Conservation (phyloP, 495 filamentous ascomycete genomes). For the Hypoxylon perforatum region DNA sequence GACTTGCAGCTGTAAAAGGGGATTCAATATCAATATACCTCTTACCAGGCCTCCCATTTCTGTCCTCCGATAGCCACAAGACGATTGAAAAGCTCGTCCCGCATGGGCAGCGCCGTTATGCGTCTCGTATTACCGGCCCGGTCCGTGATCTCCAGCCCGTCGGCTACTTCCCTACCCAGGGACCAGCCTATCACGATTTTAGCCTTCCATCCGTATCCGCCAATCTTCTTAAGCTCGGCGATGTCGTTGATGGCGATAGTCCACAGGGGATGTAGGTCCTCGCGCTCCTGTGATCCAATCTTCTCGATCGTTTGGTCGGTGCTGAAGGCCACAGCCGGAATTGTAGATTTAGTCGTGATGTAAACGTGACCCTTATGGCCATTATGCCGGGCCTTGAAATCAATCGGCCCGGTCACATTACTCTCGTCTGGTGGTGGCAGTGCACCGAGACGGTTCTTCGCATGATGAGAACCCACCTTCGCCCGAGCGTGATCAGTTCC, state of each 20-base stretch:
- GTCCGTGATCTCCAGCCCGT: slow-evolving; percentile 78
- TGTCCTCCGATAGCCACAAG: slow-evolving; percentile 83
- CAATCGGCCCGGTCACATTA: slow-evolving; percentile 70
- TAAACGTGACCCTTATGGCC: slow-evolving; percentile 79
- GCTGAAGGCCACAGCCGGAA: slow-evolving; percentile 70
- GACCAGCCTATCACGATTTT: slow-evolving; percentile 88
- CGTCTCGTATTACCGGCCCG: slow-evolving; percentile 63
- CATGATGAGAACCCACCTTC: slow-evolving; percentile 70
- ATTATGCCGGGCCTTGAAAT: slow-evolving; percentile 77
- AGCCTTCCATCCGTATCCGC: slow-evolving; percentile 89
- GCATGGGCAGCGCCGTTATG: slow-evolving; percentile 76
- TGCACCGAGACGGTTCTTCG: slow-evolving; percentile 77
- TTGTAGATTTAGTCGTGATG: slow-evolving; percentile 69
- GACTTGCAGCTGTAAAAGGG: background rate
- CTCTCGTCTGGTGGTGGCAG: slow-evolving; percentile 62
- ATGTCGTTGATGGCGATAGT: slow-evolving; percentile 64
- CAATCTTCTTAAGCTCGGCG: slow-evolving; percentile 79
- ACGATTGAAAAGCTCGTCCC: slow-evolving; percentile 89
- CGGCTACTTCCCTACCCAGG: slow-evolving; percentile 77
- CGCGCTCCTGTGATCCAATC: slow-evolving; percentile 62
- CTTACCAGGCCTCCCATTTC: slow-evolving; percentile 86
- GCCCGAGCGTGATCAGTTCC: slow-evolving; percentile 76
- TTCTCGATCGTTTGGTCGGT: slow-evolving; percentile 49
- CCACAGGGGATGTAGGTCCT: slow-evolving; percentile 66
- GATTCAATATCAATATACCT: background rate